A percentile compares a stretch with the other conserved stretches of the same genome.
Evolutionary conservation across 108 stramenopile species (phyloP).

Genomic region (Fragilaria radians): DNA sequence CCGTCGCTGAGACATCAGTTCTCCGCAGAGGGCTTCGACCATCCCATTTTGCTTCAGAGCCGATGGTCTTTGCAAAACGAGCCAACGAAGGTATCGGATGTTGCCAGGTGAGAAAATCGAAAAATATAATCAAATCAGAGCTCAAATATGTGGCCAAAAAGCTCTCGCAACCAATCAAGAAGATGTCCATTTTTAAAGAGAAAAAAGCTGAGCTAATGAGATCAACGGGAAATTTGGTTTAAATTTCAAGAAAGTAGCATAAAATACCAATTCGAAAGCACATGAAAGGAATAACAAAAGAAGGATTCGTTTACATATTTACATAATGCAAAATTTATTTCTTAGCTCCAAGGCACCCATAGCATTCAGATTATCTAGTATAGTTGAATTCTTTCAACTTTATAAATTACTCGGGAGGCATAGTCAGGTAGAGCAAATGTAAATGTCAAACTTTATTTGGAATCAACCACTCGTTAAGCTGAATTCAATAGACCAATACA

Average conservation of each 20-base stretch:
- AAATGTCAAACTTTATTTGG: too few relatives aligned
- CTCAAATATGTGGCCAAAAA: background rate
- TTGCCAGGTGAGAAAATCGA: background rate
- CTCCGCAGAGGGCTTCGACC: background rate
- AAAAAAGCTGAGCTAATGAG: background rate
- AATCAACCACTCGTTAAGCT: too few relatives aligned
- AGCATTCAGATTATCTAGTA: background rate
- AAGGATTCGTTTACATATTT: background rate
- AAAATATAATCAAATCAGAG: background rate
- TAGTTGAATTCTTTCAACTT: background rate
- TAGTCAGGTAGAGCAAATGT: too few relatives aligned
- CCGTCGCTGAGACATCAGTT: background rate
- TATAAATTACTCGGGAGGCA: background rate
- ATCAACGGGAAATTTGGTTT: background rate
- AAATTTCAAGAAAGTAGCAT: too few relatives aligned
- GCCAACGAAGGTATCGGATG: background rate
- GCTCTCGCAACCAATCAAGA: background rate
- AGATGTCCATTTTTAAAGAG: background rate
- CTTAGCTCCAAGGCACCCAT: background rate
- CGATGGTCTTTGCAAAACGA: background rate
- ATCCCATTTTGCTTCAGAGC: background rate
- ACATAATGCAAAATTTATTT: background rate
- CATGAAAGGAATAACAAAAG: too few relatives aligned
- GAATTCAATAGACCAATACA: too few relatives aligned
- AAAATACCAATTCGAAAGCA: too few relatives aligned